Conservation (phyloP, 345 rosid species). For the Syzygium aromaticum region DNA sequence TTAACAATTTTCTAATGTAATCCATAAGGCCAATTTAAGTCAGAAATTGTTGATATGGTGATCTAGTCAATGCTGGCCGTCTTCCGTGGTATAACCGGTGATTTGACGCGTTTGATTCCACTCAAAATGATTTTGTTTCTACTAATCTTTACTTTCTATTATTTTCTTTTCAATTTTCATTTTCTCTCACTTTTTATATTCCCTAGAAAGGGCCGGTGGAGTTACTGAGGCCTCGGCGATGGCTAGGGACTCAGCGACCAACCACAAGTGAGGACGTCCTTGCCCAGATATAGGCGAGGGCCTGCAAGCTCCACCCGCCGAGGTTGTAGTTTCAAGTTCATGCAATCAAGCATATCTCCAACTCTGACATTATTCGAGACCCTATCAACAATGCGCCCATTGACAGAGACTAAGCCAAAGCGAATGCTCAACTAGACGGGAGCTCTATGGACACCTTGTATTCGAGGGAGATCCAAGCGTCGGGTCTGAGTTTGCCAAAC, state of each 20-base stretch:
- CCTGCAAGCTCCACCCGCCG: slow-evolving; percentile 44
- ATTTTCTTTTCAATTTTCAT: background rate
- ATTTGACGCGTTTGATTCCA: background rate
- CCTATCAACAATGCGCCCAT: slow-evolving; percentile 64
- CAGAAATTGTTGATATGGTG: fast-evolving
- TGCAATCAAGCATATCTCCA: slow-evolving; percentile 69
- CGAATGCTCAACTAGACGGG: slow-evolving; percentile 77
- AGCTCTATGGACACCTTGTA: slow-evolving; percentile 67
- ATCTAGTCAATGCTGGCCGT: fast-evolving
- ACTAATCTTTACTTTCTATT: background rate
- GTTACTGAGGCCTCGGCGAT: background rate
- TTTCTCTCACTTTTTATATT: background rate
- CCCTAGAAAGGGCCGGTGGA: background rate
- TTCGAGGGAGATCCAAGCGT: slow-evolving; percentile 84
- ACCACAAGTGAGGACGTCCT: background rate
- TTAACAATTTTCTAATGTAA: background rate
- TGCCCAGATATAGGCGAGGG: too few species aligned
- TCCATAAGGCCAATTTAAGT: fast-evolving
- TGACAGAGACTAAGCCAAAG: slow-evolving; percentile 62
- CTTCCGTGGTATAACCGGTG: fast-evolving
- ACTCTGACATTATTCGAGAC: slow-evolving; percentile 52
- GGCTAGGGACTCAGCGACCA: background rate
- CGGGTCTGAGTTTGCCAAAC: slow-evolving; percentile 51
- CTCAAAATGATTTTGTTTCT: fast-evolving
- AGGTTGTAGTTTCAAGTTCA: slow-evolving; percentile 63